Conservation (phyloP, 2,329 filamentous ascomycete genomes). For the Fusarium duplospermum region DNA sequence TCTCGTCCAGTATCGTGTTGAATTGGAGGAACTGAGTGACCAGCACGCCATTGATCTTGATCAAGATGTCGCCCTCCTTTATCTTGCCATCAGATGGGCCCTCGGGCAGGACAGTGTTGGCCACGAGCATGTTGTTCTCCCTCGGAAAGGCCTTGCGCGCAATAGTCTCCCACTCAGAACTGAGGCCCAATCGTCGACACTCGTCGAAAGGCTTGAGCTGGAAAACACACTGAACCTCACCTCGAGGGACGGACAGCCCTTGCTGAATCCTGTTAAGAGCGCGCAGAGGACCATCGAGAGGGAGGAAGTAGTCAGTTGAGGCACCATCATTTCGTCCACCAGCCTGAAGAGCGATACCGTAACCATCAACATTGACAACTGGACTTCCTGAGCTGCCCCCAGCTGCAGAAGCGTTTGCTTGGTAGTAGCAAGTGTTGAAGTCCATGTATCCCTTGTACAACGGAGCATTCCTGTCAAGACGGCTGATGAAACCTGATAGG, state of each 20-base stretch:
- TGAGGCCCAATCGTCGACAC: conserved; percentile 88
- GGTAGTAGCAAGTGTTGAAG: conserved; percentile 96
- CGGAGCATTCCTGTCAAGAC: conserved; percentile 93
- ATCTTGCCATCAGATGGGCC: conserved; percentile 83
- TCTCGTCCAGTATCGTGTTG: conserved; percentile 89
- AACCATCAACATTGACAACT: conserved; percentile 94
- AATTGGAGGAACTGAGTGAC: conserved; percentile 92
- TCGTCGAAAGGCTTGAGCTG: conserved; percentile 97
- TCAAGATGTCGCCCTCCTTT: conserved; percentile 92
- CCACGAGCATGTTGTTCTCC: conserved; percentile 96
- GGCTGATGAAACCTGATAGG: conserved; percentile 91
- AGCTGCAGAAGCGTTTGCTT: conserved; percentile 95
- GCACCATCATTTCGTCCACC: conserved; percentile 94
- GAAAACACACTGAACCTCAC: conserved; percentile 97
- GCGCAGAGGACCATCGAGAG: conserved; percentile 87
- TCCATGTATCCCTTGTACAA: conserved; percentile 99
- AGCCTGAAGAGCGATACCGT: conserved; percentile 82
- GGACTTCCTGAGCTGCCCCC: conserved; percentile 97
- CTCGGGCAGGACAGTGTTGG: conserved; percentile 90
- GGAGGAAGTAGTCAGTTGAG: conserved; percentile 96
- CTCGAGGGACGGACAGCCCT: conserved; percentile 80
- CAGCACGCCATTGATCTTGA: conserved; percentile 93
- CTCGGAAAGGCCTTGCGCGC: conserved; percentile 86
- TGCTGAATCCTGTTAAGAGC: conserved; percentile 87
- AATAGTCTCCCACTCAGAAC: conserved; percentile 84